Evolutionary conservation across 768 basidiomycete genomes (phyloP).

Genomic region (Leucocoprinus birnbaumii): DNA sequence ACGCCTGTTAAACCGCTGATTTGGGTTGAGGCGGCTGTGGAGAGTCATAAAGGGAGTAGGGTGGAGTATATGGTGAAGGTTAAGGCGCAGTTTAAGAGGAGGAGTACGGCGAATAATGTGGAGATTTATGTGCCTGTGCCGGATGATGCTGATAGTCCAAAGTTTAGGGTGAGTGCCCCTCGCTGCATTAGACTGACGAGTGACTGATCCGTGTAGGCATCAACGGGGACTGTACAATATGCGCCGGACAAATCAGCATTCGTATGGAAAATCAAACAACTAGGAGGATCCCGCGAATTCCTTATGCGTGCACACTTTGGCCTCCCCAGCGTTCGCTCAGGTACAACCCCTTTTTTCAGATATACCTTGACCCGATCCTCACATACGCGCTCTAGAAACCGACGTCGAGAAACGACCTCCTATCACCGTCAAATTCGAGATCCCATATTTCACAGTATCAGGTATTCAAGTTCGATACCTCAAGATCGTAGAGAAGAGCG

Average conservation of each 20-base stretch:
- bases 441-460: slow-evolving; percentile 97
- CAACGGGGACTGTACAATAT: slow-evolving; percentile 94
- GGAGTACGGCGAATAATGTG: slow-evolving; percentile 97
- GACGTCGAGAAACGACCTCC: slow-evolving; percentile 90
- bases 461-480: slow-evolving; percentile 97
- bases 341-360: slow-evolving; percentile 41
- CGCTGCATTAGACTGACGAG: background rate
- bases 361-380: background rate
- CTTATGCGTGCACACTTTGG: slow-evolving; percentile 99
- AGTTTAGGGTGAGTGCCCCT: slow-evolving; percentile 75
- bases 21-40: slow-evolving; percentile 96
- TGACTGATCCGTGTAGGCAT: slow-evolving; percentile 46
- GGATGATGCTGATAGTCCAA: slow-evolving; percentile 96
- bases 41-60: slow-evolving; percentile 89
- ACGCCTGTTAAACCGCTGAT: slow-evolving; percentile 96
- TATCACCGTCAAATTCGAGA: slow-evolving; percentile 97
- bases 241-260: slow-evolving; percentile 98
- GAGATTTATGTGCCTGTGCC: slow-evolving; percentile 98
- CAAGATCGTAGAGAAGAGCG: slow-evolving; percentile 98
- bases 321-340: slow-evolving; percentile 87
- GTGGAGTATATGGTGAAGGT: slow-evolving; percentile 96
- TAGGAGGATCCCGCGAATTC: slow-evolving; percentile 94
- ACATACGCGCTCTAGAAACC: slow-evolving; percentile 50
- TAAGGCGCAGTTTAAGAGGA: slow-evolving; percentile 95
- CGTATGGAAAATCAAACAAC: slow-evolving; percentile 99